These are phyloP conservation scores for Leishmania gerbilli DNA, from an alignment of 208 protist species.

Conservation along the genomic window DNA sequence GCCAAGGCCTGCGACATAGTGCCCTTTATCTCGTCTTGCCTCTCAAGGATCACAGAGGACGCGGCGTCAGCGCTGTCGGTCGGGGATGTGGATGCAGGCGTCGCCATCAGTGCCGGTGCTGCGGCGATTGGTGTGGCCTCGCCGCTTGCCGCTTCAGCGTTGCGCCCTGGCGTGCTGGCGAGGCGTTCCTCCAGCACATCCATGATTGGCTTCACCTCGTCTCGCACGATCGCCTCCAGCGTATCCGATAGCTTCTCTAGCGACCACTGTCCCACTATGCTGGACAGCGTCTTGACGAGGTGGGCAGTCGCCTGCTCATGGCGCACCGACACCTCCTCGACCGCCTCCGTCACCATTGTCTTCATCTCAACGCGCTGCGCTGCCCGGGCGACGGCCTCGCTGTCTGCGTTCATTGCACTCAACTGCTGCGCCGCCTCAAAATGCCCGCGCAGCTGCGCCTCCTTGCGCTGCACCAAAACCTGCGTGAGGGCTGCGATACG, in stretches of 20 bases:
- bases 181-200: constrained; percentile 42
- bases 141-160: background rate
- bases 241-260: constrained; percentile 59
- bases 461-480: constrained; percentile 20
- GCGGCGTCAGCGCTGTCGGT: background rate
- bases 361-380: constrained; percentile 47
- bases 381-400: constrained; percentile 26
- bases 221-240: constrained; percentile 44
- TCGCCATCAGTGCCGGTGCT: background rate
- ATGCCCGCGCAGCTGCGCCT: constrained; percentile 27
- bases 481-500: constrained; percentile 26
- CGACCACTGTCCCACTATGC: constrained; percentile 61
- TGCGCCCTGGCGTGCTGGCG: background rate
- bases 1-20: constrained; percentile 8
- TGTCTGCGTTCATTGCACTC: constrained; percentile 17
- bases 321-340: constrained; percentile 63
- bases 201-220: constrained; percentile 41
- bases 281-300: constrained; percentile 58
- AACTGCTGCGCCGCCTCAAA: constrained; percentile 18
- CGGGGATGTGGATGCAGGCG: background rate
- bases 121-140: background rate
- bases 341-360: constrained; percentile 50
- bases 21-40: constrained; percentile 6
- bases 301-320: constrained; percentile 71
- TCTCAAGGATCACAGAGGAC: background rate